These are phyloP conservation scores for Setaria italica DNA, from an alignment of 202 grass and related monocot genomes.

Conservation along the genomic window DNA sequence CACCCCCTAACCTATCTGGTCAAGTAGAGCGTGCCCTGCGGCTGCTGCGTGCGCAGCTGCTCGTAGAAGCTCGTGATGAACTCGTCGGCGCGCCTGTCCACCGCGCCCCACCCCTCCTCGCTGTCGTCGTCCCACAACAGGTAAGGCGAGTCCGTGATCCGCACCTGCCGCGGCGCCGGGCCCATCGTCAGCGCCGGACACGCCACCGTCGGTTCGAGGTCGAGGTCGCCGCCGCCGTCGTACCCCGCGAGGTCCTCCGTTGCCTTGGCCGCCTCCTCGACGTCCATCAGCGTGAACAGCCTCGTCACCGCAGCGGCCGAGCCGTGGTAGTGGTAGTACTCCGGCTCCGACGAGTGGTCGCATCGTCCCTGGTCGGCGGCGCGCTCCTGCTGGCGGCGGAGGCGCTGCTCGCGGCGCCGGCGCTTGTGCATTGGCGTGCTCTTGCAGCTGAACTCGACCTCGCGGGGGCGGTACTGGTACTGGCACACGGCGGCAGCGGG, in stretches of 20 bases:
- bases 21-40: background rate
- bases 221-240: background rate
- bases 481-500: slow-evolving; percentile 48
- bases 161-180: slow-evolving; percentile 46
- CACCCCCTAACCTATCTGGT: slow-evolving; percentile 33
- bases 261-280: slow-evolving; percentile 29
- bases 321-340: slow-evolving; percentile 31
- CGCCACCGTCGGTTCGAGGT: slow-evolving; percentile 12
- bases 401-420: slow-evolving; percentile 43
- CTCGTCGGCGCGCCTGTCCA: slow-evolving; percentile 79
- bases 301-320: slow-evolving; percentile 50
- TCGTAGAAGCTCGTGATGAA: slow-evolving; percentile 83
- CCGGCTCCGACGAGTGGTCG: background rate
- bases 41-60: slow-evolving; percentile 69
- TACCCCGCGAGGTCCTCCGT: background rate
- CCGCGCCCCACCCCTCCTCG: slow-evolving; percentile 37
- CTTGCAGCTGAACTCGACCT: slow-evolving; percentile 90
- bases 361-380: background rate
- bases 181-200: slow-evolving; percentile 25
- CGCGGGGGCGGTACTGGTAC: slow-evolving; percentile 70
- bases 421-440: slow-evolving; percentile 65
- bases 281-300: slow-evolving; percentile 70
- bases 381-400: slow-evolving; percentile 4
- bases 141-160: slow-evolving; percentile 80
- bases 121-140: slow-evolving; percentile 48